Evolutionary conservation across 1,139 yeast species (phyloP).

Genomic region (Candida gigantensis): DNA sequence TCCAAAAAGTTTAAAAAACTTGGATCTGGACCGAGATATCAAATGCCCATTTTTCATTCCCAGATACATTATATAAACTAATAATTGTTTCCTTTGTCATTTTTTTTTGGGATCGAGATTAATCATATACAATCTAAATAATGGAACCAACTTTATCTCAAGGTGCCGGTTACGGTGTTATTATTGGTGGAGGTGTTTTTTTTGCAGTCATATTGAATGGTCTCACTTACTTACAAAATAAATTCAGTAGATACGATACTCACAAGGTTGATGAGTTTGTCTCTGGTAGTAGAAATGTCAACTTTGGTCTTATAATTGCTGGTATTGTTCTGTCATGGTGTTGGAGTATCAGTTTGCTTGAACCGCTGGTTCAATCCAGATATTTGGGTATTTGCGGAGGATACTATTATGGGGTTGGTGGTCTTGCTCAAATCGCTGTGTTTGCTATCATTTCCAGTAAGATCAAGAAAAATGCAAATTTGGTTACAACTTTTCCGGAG

Average conservation of each 20-base stretch:
- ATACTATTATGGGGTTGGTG: slow-evolving; percentile 27
- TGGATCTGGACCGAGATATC: background rate
- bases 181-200: slow-evolving; percentile 37
- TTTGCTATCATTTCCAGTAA: slow-evolving; percentile 38
- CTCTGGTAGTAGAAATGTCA: slow-evolving; percentile 36
- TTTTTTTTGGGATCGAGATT: background rate
- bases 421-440: slow-evolving; percentile 36
- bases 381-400: slow-evolving; percentile 25
- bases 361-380: slow-evolving; percentile 11
- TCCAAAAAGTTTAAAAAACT: background rate
- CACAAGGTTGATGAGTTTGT: slow-evolving; percentile 37
- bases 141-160: slow-evolving; percentile 33
- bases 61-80: too few species aligned
- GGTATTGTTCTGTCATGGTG: slow-evolving; percentile 41
- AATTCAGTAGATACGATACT: slow-evolving; percentile 25
- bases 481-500: slow-evolving; percentile 43
- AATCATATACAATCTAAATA: background rate
- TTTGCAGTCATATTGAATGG: slow-evolving; percentile 33
- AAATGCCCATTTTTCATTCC: too few species aligned
- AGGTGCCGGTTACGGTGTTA: slow-evolving; percentile 38
- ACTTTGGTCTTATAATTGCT: slow-evolving; percentile 32
- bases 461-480: slow-evolving; percentile 38
- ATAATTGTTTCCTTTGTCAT: background rate
- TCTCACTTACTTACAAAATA: slow-evolving; percentile 32
- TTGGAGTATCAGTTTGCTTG: slow-evolving; percentile 35